A percentile compares a stretch with the other conserved stretches of the same genome.
phyloP scores from a whole-genome alignment of 352 stramenopile genomes.

The Phytophthora uliginosa region DNA sequence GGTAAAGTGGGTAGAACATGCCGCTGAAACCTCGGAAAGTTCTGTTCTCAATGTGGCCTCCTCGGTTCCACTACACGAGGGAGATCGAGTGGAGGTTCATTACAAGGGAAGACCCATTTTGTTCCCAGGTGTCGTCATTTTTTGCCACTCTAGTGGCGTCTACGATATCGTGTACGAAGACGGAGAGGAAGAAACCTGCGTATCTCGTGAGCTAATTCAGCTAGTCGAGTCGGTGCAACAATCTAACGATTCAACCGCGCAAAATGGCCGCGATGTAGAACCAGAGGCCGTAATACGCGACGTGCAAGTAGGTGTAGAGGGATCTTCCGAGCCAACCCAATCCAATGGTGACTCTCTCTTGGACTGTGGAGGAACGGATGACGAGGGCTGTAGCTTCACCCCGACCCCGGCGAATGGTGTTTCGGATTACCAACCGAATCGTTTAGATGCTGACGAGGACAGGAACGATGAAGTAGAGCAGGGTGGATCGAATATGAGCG shows the following conservation, averaged over 20 bases:
- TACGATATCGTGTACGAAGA: constrained; percentile 44
- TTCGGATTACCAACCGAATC: neutral
- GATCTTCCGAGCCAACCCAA: neutral
- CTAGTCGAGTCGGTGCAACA: neutral
- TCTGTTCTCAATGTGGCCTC: neutral
- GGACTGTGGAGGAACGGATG: neutral
- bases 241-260: neutral
- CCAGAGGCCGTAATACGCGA: neutral
- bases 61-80: constrained; percentile 11
- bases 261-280: neutral
- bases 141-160: constrained; percentile 18
- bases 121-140: constrained; percentile 16
- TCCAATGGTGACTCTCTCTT: neutral
- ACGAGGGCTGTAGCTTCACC: neutral
- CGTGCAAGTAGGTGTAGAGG: neutral
- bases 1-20: constrained; percentile 26
- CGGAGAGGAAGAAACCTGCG: constrained; percentile 36
- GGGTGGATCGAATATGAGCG: neutral
- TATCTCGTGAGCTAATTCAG: constrained; percentile 37
- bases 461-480: neutral
- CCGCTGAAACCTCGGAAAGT: neutral
- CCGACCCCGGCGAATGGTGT: neutral
- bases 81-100: constrained; percentile 26
- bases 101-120: constrained; percentile 21
- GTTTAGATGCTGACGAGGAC: neutral